Base-by-base conservation (phyloP, 148 eudicot genomes). In the Linanthus parryae region DNA sequence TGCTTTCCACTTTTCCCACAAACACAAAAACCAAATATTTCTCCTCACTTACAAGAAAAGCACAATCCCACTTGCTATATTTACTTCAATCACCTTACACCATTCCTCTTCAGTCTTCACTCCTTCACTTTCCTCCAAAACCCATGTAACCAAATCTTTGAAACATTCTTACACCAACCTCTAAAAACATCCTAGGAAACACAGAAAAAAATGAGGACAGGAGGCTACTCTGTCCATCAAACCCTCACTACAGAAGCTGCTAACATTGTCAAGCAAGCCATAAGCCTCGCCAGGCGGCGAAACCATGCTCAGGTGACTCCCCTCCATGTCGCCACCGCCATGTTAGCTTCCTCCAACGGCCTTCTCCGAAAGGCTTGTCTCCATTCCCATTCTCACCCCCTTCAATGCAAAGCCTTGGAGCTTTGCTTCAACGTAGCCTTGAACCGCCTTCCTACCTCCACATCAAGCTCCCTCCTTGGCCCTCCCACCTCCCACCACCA, bases 261-360 rank as follows among this genome's bases (percentile, higher is more conserved):
- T 1, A 55, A 41, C 26, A 58, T 85, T n/a, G 80, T 90, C 14
- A 85, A 83, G 33, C 95, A 90, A 63, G 88, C 95, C 0, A 71
- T 85, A 22, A 70, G 58, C 28, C 62, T 86, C 2, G 94, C 95
- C 0, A 70, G 62, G 38, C 66, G 78, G 26, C 75, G 95, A 7
- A 87, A 95, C 51, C 95, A 86, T 46, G 87, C 95, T 7, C 97
- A 86, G 39, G 95, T 86, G 8, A 86, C 97, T 5, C 95, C 97
- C 15, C 95, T 90, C 47, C 97, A 90, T 12, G 97, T 90, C 12
- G 95, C 95, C 7, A 69, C 64, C 72, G 76, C 95, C 61, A 78
- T 90, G 88, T 76, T 90, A 0, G 33, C 83, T 0, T 52, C 75
- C 8, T 22, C 81, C 15, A 51, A 81, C 2, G 87, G 95, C 62